Conservation (phyloP, 306 rosid species). For the Cicer arietinum region DNA sequence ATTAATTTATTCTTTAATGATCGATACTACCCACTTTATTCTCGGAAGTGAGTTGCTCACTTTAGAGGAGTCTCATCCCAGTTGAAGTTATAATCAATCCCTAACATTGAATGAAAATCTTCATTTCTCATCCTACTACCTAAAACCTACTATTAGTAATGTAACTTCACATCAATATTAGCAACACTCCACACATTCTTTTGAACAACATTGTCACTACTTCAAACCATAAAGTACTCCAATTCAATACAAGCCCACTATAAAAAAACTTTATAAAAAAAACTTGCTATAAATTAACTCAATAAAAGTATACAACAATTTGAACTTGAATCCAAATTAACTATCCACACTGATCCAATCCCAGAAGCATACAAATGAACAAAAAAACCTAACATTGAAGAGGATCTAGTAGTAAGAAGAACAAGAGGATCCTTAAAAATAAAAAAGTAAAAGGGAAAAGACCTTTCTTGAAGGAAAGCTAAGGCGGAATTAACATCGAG, state of each 20-base stretch:
- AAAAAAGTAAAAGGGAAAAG: neutral
- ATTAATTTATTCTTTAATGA: no score
- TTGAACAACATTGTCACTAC: neutral
- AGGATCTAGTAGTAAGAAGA: neutral
- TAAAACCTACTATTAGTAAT: neutral
- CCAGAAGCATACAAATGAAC: neutral
- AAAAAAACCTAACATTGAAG: neutral
- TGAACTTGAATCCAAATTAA: slow-evolving; percentile 2
- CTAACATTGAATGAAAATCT: neutral
- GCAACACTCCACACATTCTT: neutral
- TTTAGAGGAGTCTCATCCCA: neutral
- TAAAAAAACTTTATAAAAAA: neutral
- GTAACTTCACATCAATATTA: neutral
- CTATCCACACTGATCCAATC: slow-evolving; percentile 10
- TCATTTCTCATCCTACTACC: slow-evolving; percentile 13
- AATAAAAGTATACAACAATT: neutral
- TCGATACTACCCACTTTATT: no score
- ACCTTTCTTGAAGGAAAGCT: slow-evolving; percentile 95
- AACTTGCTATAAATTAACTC: neutral
- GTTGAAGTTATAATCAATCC: neutral
- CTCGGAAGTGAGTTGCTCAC: no score
- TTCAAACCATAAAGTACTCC: neutral
- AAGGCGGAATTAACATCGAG: slow-evolving; percentile 84
- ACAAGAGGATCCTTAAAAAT: slow-evolving; percentile 6
- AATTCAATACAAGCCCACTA: neutral